Evolutionary conservation across 2,329 filamentous ascomycete species (phyloP), one percentile per base, ranked within the genome.

Genomic region (Myriosclerotinia duriaeana): DNA sequence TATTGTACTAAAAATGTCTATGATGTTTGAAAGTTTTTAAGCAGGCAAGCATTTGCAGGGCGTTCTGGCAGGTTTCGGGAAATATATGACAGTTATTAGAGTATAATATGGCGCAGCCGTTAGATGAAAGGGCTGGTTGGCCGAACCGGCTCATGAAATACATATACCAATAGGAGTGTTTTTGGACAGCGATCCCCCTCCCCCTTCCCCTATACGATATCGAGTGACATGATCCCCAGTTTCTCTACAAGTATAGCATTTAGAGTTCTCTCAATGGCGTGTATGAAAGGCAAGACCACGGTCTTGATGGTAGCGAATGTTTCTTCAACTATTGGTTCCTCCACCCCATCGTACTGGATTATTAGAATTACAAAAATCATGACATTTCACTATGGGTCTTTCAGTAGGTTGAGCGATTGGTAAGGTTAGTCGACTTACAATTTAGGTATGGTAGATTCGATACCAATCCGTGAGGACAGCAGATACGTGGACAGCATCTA

Each of bases 21-120:
- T 66, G 58, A 54, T 63, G 50, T 66, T 66, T 62, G 56, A 38
- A 53, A 30, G 59, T 48, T 65, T 36, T 8, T 48, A 65, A 65
- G 53, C 62, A 64, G 54, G 42, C 53, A 66, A 67, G 66, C 66
- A 66, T 67, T 60, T 63, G 63, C 54, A 66, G 52, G 66, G 66
- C 66, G 66, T 67, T 67, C 44, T 46, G 42, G 53, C 26, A 26
- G 66, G 44, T 38, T 30, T 48, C 62, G 46, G 48, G 54, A 59
- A 38, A 53, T 46, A 42, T n/a, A 50, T 50, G 64, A 65, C 46
- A 61, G 30, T 48, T 44, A 30, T 44, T 65, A 65, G 36, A 65
- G 34, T 61, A 61, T 61, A 60, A 61, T 60, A 65, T 60, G 64
- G 54, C 44, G 53, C 42, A 38, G 52, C 40, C 60, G 40, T 63